phyloP scores from a whole-genome alignment of 2,329 filamentous ascomycete genomes.

The Bipolaris cookei region DNA sequence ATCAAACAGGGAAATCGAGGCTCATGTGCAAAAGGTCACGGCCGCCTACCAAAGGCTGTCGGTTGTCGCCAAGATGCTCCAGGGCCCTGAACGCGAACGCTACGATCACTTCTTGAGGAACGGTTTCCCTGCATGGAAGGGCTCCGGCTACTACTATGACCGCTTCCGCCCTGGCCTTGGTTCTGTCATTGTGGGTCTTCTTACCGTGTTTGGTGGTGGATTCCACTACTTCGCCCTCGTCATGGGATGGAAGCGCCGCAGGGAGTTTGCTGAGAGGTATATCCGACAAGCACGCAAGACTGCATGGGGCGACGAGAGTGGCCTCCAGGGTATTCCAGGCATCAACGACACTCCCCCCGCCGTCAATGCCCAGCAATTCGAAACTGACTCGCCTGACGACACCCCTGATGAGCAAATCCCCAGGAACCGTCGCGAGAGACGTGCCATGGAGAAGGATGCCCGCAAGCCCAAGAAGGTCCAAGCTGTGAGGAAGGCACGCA shows the following conservation, averaged over 20 bases:
- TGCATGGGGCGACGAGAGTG: slow-evolving; percentile 85
- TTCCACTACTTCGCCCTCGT: slow-evolving; percentile 86
- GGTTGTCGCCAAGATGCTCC: slow-evolving; percentile 84
- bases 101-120: slow-evolving; percentile 95
- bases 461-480: slow-evolving; percentile 66
- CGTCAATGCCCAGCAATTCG: slow-evolving; percentile 39
- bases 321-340: slow-evolving; percentile 70
- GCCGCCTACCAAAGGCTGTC: slow-evolving; percentile 84
- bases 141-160: slow-evolving; percentile 97
- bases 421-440: slow-evolving; percentile 81
- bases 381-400: slow-evolving; percentile 28
- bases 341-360: slow-evolving; percentile 51
- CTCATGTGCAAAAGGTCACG: slow-evolving; percentile 79
- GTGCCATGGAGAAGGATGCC: slow-evolving; percentile 84
- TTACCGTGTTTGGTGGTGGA: slow-evolving; percentile 81
- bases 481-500: slow-evolving; percentile 62
- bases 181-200: slow-evolving; percentile 79
- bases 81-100: slow-evolving; percentile 78
- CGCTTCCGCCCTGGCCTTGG: slow-evolving; percentile 90
- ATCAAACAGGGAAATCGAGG: slow-evolving; percentile 74
- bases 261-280: slow-evolving; percentile 89
- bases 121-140: slow-evolving; percentile 95
- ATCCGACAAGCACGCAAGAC: slow-evolving; percentile 85
- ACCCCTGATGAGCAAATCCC: slow-evolving; percentile 61
- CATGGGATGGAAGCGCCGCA: slow-evolving; percentile 87